Conservation (phyloP, 2,329 filamentous ascomycete genomes). For the Pseudogymnoascus sp. region DNA sequence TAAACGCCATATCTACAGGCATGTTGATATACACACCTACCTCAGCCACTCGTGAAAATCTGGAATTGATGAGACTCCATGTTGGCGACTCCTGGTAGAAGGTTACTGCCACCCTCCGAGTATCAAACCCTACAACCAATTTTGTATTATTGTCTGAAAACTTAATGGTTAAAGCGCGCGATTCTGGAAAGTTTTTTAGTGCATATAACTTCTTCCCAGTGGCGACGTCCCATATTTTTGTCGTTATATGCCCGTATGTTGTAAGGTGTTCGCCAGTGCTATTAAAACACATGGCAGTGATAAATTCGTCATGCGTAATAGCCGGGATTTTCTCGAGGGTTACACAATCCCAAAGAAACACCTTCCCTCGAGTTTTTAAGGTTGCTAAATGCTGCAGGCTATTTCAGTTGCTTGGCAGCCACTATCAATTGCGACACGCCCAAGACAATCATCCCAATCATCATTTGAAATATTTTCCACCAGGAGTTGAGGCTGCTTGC, state of each 20-base stretch:
- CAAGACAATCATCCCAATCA: neutral
- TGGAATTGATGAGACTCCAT: neutral
- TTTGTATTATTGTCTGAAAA: neutral
- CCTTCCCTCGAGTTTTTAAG: neutral
- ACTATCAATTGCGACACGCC: neutral
- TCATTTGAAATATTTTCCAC: neutral
- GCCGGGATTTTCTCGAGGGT: neutral
- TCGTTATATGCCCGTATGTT: neutral
- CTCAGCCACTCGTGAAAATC: neutral
- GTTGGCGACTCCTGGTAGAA: neutral
- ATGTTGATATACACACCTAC: neutral
- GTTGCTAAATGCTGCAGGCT: neutral
- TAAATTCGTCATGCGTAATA: neutral
- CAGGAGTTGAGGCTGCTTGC: slow-evolving; percentile 8
- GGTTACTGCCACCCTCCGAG: neutral
- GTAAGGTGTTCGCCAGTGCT: neutral
- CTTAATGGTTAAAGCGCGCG: neutral
- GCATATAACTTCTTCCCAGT: neutral
- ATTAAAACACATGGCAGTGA: neutral
- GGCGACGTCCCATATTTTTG: neutral
- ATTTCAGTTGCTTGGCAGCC: neutral
- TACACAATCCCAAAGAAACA: neutral
- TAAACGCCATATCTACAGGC: neutral
- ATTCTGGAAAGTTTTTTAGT: neutral
- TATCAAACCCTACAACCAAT: neutral